Evolutionary conservation across 2,329 filamentous ascomycete genomes (phyloP).

Genomic region (Neofusicoccum kwambonambiense): DNA sequence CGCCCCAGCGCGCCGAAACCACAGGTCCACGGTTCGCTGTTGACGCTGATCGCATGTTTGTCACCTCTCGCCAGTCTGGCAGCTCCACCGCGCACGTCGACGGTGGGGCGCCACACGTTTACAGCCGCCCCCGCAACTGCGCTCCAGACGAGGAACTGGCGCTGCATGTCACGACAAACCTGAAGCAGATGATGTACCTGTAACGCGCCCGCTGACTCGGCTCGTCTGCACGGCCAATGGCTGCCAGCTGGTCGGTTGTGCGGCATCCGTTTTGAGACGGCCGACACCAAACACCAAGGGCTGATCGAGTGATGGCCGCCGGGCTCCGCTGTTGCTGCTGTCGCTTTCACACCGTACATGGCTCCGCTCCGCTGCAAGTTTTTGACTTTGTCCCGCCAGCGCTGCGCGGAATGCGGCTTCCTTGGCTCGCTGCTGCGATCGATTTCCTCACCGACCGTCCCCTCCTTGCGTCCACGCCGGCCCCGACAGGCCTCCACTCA

Average conservation of each 20-base stretch:
- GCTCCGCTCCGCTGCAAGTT: slow-evolving; percentile 6
- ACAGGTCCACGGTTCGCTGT: neutral
- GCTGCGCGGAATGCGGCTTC: neutral
- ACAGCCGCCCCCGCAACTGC: slow-evolving; percentile 15
- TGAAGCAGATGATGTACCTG: slow-evolving; percentile 14
- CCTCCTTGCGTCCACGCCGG: slow-evolving; percentile 1
- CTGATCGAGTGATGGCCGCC: slow-evolving; percentile 1
- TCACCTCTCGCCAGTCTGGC: slow-evolving; percentile 15
- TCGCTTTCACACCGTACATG: slow-evolving; percentile 1
- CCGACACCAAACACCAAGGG: slow-evolving; percentile 3
- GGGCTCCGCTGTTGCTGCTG: neutral
- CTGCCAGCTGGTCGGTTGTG: neutral
- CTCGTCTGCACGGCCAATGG: slow-evolving; percentile 3
- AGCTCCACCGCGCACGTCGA: slow-evolving; percentile 15
- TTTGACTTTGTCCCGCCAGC: neutral
- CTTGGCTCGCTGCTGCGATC: slow-evolving; percentile 12
- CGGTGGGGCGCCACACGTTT: slow-evolving; percentile 13
- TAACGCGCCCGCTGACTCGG: slow-evolving; percentile 13
- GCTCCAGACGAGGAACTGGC: neutral
- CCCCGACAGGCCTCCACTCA: neutral
- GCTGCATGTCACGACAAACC: slow-evolving; percentile 6
- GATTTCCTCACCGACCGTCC: slow-evolving; percentile 5
- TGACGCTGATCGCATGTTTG: slow-evolving; percentile 6
- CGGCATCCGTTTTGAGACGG: neutral
- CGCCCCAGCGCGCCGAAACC: slow-evolving; percentile 3